Percentiles rank a stretch among this genome's conserved stretches.
Conservation (phyloP, 2,329 filamentous ascomycete species). For the Rachicladosporium sp. region DNA sequence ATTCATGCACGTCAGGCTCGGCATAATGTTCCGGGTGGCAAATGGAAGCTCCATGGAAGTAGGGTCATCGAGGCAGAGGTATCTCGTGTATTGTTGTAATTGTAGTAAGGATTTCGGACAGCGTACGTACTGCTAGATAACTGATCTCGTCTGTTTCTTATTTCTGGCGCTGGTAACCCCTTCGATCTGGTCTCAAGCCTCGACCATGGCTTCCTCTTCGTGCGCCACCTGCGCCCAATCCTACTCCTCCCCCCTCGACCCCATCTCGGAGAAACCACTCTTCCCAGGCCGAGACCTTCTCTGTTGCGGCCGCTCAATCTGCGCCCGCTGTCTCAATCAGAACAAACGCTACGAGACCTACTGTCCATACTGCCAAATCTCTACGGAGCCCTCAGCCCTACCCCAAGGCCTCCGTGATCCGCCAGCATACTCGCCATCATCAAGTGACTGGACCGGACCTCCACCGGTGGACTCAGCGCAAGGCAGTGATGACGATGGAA, state of each 20-base stretch:
- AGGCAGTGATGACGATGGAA: slow-evolving; percentile 25
- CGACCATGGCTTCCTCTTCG: slow-evolving; percentile 7
- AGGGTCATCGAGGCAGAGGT: too few relatives aligned
- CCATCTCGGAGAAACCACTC: slow-evolving; percentile 44
- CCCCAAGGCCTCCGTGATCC: slow-evolving; percentile 55
- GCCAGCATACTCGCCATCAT: slow-evolving; percentile 44
- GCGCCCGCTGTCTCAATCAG: slow-evolving; percentile 55
- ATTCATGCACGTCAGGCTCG: too few relatives aligned
- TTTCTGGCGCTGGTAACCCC: too few relatives aligned
- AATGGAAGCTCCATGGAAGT: too few relatives aligned
- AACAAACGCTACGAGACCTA: slow-evolving; percentile 57
- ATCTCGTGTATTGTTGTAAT: too few relatives aligned
- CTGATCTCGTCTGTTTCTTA: too few relatives aligned
- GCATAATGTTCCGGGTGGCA: too few relatives aligned
- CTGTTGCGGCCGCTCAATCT: slow-evolving; percentile 62
- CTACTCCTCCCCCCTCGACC: slow-evolving; percentile 10
- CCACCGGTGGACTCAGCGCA: too few relatives aligned
- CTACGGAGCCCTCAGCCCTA: slow-evolving; percentile 45
- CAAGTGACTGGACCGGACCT: slow-evolving; percentile 12
- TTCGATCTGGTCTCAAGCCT: neutral
- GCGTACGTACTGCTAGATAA: too few relatives aligned
- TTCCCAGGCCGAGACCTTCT: slow-evolving; percentile 48
- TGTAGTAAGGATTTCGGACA: too few relatives aligned
- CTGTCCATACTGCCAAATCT: slow-evolving; percentile 67
- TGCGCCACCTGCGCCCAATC: slow-evolving; percentile 22